Evolutionary conservation across 331 rosid genomes (phyloP).

Genomic region (Quercus tomentella): DNA sequence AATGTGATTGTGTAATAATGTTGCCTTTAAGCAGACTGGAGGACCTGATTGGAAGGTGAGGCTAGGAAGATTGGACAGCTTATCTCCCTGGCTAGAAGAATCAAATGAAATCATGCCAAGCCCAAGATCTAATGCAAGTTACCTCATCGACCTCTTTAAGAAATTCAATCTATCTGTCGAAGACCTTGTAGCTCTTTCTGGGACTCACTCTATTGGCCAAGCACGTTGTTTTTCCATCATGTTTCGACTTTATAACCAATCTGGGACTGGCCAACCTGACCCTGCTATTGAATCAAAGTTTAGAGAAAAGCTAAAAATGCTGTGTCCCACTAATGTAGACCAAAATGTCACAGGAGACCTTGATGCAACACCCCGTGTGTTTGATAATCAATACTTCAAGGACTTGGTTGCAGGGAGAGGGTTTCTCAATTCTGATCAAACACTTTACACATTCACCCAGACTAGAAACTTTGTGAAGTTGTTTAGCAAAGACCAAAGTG

Average conservation of each 20-base stretch:
- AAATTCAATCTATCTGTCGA: constrained; percentile 41
- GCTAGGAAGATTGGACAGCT: constrained; percentile 82
- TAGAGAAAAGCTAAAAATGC: constrained; percentile 43
- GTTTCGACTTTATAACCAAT: constrained; percentile 85
- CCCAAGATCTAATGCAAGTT: constrained; percentile 76
- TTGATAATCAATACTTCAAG: constrained; percentile 89
- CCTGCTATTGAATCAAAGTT: constrained; percentile 53
- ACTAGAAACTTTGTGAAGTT: constrained; percentile 47
- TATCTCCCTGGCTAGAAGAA: constrained; percentile 60
- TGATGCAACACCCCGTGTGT: constrained; percentile 65
- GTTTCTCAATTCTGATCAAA: constrained; percentile 79
- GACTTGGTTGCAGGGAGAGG: constrained; percentile 80
- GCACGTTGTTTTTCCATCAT: constrained; percentile 88
- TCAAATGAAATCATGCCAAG: constrained; percentile 78
- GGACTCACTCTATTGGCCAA: constrained; percentile 81
- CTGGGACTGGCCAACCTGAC: constrained; percentile 71
- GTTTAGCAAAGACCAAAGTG: constrained; percentile 34
- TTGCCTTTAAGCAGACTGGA: constrained; percentile 56
- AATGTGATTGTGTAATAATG: neutral
- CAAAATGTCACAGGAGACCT: constrained; percentile 70
- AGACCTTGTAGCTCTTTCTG: constrained; percentile 84
- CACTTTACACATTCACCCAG: constrained; percentile 46
- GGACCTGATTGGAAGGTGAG: constrained; percentile 83
- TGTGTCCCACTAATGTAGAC: constrained; percentile 64
- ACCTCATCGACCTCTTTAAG: constrained; percentile 57